phyloP scores from a whole-genome alignment of 306 rosid species.

The Trifolium subterraneum region DNA sequence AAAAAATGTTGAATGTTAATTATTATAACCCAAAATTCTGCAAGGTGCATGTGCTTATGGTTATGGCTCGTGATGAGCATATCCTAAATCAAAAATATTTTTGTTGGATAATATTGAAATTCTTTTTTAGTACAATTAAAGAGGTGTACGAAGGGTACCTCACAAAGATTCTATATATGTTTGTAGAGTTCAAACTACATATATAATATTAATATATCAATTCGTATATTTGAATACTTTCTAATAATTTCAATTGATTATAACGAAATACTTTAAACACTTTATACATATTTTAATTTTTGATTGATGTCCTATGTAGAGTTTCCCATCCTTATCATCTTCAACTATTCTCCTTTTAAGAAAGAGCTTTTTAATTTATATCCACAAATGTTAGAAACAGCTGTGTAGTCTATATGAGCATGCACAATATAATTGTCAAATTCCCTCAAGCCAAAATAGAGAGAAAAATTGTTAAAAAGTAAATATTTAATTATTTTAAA shows the following conservation, averaged over 20 bases:
- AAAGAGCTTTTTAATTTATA: neutral
- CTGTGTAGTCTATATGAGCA: neutral
- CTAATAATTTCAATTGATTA: slow-evolving; percentile 9
- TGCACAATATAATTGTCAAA: slow-evolving; percentile 3
- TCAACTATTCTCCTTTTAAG: slow-evolving; percentile 30
- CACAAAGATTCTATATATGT: slow-evolving; percentile 20
- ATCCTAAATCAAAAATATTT: neutral
- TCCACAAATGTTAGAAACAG: neutral
- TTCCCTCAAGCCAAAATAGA: neutral
- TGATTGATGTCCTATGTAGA: neutral
- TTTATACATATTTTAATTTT: slow-evolving; percentile 1
- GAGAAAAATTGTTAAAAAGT: too few relatives aligned
- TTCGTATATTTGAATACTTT: slow-evolving; percentile 6
- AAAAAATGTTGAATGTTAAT: neutral
- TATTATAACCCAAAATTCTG: neutral
- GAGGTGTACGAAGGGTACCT: slow-evolving; percentile 34
- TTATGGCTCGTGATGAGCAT: slow-evolving; percentile 6
- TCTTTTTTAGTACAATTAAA: slow-evolving; percentile 27
- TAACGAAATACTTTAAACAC: neutral
- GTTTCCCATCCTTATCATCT: neutral
- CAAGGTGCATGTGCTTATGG: neutral
- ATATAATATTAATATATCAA: neutral
- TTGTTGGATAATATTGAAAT: neutral
- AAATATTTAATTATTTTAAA: too few relatives aligned
- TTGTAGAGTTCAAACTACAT: neutral